Base-by-base conservation (phyloP, 768 basidiomycete species). In the Collybia mongolica region DNA sequence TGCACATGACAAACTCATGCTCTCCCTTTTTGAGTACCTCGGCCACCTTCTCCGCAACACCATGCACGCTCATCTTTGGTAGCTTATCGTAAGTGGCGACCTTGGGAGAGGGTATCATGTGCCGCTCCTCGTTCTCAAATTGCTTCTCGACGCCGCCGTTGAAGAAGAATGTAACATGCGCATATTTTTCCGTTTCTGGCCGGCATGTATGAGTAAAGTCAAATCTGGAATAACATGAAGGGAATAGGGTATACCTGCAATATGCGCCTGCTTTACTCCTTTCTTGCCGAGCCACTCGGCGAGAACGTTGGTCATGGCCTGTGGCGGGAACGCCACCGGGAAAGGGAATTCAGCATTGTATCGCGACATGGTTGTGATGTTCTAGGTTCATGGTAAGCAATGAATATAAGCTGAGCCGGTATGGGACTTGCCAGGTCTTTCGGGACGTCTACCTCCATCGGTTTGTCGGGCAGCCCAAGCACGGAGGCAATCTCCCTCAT, bases 131-230 rank as follows among this genome's bases (percentile, higher is more conserved):
- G 28, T 73, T 67, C 12, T 80, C 75, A 68, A 90, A 98, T 61
- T 95, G 90, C 64, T 93, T 90, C 75, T 97, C 95, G 23, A 93
- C 84, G 49, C 94, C 94, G 12, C 94, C 95, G 68, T 96, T 97
- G 81, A 97, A 96, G 81, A 96, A 97, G 77, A 97, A 96, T 0
- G 94, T 98, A 48, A 98, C 91, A 63, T 98, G 94, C 1, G 93
- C 93, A 67, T 95, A 98, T 71, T 98, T 96, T 66, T 96, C 94
- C n/a, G 94, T 96, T 67, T 97, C 94, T 81, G 61, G 2, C 22
- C 15, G 15, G 9, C 36, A 18, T 37, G 43, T 41, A 38, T 45
- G 45, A 48, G 29, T 23, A 22, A 14, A 8, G 54, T 39, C 5
- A 20, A 20, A 8, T 20, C 45, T 36, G 6, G 9, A 22, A 18